phyloP scores from a whole-genome alignment of 495 filamentous ascomycete species.

The Cudoniella acicularis region DNA sequence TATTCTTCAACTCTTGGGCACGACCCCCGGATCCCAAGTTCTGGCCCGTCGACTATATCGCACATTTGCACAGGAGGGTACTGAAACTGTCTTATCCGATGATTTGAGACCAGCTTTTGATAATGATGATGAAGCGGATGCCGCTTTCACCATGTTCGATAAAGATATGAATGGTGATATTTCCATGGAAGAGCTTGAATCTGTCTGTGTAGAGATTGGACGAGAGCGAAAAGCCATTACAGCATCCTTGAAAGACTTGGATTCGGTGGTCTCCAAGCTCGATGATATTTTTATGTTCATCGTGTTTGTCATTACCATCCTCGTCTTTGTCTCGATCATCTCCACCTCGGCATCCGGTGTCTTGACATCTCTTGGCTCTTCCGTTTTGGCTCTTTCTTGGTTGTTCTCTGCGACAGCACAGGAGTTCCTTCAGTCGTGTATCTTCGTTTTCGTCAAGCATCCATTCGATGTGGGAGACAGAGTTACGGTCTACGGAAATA shows the following conservation, averaged over 20 bases:
- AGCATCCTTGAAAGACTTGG: slow-evolving; percentile 88
- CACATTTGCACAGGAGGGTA: slow-evolving; percentile 72
- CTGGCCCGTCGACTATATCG: slow-evolving; percentile 89
- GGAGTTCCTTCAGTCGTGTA: slow-evolving; percentile 76
- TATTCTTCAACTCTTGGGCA: slow-evolving; percentile 69
- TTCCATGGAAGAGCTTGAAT: slow-evolving; percentile 90
- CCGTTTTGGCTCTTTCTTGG: slow-evolving; percentile 86
- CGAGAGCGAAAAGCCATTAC: slow-evolving; percentile 94
- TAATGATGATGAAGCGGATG: slow-evolving; percentile 83
- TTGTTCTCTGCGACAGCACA: slow-evolving; percentile 88
- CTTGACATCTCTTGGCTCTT: slow-evolving; percentile 80
- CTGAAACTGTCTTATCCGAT: slow-evolving; percentile 69
- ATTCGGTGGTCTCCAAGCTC: slow-evolving; percentile 90
- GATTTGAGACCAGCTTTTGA: slow-evolving; percentile 79
- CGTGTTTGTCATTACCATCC: slow-evolving; percentile 68
- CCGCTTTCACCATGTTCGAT: slow-evolving; percentile 91
- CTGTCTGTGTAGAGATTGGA: slow-evolving; percentile 91
- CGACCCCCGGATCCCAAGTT: slow-evolving; percentile 74
- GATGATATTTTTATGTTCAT: slow-evolving; percentile 86
- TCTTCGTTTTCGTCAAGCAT: slow-evolving; percentile 95
- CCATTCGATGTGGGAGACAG: slow-evolving; percentile 96
- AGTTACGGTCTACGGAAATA: slow-evolving; percentile 87
- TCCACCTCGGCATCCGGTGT: slow-evolving; percentile 82
- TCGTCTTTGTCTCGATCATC: slow-evolving; percentile 86
- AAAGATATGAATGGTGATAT: slow-evolving; percentile 97